These are phyloP conservation scores for Melianthus villosus DNA, from an alignment of 441 rosid genomes.

Conservation along the genomic window DNA sequence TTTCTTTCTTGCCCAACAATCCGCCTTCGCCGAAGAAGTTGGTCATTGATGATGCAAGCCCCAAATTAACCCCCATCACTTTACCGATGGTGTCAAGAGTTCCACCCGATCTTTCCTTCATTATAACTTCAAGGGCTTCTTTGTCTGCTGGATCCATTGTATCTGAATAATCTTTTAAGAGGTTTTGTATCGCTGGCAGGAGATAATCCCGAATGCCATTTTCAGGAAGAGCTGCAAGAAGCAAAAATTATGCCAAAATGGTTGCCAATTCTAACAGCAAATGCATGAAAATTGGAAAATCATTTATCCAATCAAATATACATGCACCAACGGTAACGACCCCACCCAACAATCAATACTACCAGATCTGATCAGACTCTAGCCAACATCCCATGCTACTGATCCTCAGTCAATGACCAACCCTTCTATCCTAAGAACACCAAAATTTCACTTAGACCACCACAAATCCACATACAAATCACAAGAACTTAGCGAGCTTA, in stretches of 20 bases:
- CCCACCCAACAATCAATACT: too few relatives aligned
- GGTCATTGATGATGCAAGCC: conserved; percentile 70
- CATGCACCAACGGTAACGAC: too few relatives aligned
- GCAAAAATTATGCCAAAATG: conserved; percentile 1
- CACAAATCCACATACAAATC: too few relatives aligned
- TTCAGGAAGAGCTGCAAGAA: conserved; percentile 49
- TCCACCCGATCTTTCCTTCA: conserved; percentile 85
- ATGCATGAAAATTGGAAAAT: neutral
- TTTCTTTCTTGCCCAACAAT: conserved; percentile 65
- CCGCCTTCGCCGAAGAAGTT: conserved; percentile 86
- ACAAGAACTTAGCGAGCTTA: too few relatives aligned
- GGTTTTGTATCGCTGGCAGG: conserved; percentile 64
- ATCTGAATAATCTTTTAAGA: conserved; percentile 66
- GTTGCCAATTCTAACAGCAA: neutral
- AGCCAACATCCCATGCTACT: too few relatives aligned
- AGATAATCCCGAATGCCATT: conserved; percentile 60
- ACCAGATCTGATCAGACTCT: too few relatives aligned
- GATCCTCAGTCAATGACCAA: too few relatives aligned
- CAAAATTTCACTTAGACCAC: too few relatives aligned
- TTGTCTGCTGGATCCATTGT: conserved; percentile 90
- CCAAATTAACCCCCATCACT: conserved; percentile 92
- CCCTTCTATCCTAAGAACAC: too few relatives aligned
- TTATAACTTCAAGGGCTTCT: conserved; percentile 81
- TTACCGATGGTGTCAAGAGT: conserved; percentile 65
- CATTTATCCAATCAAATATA: too few relatives aligned